A percentile compares a stretch with the other conserved stretches of the same genome.
These are phyloP conservation scores for Salix caprea DNA, from an alignment of 345 rosid species.

Conservation along the genomic window DNA sequence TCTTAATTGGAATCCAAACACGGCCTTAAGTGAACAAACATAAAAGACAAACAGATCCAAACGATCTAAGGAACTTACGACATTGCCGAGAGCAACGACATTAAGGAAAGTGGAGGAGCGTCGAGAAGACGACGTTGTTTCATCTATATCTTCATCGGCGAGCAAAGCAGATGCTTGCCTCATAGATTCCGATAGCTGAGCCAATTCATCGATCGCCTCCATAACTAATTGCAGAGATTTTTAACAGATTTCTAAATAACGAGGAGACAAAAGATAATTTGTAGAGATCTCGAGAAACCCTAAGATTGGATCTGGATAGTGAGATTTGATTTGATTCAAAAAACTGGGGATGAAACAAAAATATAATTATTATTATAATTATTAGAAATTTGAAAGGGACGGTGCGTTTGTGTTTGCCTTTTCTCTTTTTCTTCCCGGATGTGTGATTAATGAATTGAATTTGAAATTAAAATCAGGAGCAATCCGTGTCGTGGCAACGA, in stretches of 20 bases:
- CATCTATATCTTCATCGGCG: slow-evolving; percentile 87
- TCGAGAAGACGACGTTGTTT: slow-evolving; percentile 42
- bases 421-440: neutral
- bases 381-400: neutral
- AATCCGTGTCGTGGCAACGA: too few relatives aligned
- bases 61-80: slow-evolving; percentile 51
- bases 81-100: slow-evolving; percentile 82
- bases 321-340: neutral
- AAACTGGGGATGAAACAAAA: neutral
- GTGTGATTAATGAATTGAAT: neutral
- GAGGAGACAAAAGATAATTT: neutral
- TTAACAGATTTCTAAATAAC: neutral
- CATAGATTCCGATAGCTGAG: slow-evolving; percentile 89
- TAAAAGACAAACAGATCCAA: slow-evolving; percentile 3
- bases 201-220: slow-evolving; percentile 96
- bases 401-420: neutral
- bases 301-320: slow-evolving; percentile 14
- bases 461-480: too few relatives aligned
- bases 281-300: slow-evolving; percentile 12
- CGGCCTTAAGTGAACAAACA: neutral
- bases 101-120: slow-evolving; percentile 76
- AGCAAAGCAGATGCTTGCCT: slow-evolving; percentile 78
- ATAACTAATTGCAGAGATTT: slow-evolving; percentile 20
- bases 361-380: neutral
- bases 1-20: too few relatives aligned